Evolutionary conservation across 2,329 filamentous ascomycete species (phyloP), one percentile per base, ranked within the genome.

Genomic region (Onygenales sp.): DNA sequence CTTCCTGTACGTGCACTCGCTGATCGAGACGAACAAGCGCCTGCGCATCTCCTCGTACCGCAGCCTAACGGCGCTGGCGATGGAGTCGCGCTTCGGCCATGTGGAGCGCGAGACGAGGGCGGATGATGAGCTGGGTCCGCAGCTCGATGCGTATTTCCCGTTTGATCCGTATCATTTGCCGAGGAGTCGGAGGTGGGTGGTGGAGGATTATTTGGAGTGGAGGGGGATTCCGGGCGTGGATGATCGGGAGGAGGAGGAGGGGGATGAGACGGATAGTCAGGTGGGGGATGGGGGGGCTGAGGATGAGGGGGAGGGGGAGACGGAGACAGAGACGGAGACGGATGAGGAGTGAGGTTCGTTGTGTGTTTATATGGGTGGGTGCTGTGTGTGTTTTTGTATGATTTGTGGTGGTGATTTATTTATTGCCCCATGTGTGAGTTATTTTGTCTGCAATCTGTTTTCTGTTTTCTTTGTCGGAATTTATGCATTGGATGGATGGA

Each of bases 111-210:
- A 84, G 60, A 81, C 75, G 52, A 75, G 63, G 56, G 74, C 68
- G 55, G 72, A 84, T 52, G 86, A 87, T 55, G 89, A 95, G 60
- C 83, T 85, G 57, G 86, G 83, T 63, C 85, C 92, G 63, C 86
- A 95, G 69, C 79, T 98, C 1, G 91, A 97, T 61, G 87, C 90
- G 0, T 96, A 95, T 68, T 98, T 97, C 64, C 93, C 93, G 0
- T 98, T 98, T 64, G 93, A 98, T 66, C 94, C 94, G 2, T 98
- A 97, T 69, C 86, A 92, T 63, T 75, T 98, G 49, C 91, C 91
- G 0, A 77, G 83, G 60, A 96, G 91, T 68, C 89, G 87, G 69
- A 80, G 83, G 55, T 97, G 93, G 94, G 73, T 98, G 10, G 86
- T 90, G 57, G 79, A 81, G 17, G 86, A 94, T 65, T 96, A 95